Conservation (phyloP, 768 basidiomycete genomes). For the Pleurotus salmoneostramineus region DNA sequence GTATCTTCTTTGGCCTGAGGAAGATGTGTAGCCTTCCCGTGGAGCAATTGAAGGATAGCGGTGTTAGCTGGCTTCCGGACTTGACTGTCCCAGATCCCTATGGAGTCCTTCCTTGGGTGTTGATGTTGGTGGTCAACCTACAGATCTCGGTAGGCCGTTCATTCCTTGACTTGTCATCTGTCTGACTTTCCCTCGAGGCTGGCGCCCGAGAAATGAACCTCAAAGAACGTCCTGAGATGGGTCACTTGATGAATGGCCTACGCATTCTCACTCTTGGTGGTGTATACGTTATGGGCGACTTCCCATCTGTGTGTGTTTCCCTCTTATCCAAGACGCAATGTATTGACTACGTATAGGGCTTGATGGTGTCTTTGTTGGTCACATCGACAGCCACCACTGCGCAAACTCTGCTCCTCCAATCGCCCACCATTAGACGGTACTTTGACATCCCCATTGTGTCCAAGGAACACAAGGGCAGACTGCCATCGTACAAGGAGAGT, state of each 20-base stretch:
- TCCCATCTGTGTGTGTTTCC: conserved; percentile 59
- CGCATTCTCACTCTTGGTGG: conserved; percentile 51
- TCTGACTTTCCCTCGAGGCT: conserved; percentile 21
- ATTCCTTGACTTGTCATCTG: not conserved
- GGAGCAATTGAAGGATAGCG: conserved; percentile 72
- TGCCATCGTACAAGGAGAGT: conserved; percentile 25
- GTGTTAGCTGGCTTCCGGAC: conserved; percentile 70
- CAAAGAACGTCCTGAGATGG: conserved; percentile 45
- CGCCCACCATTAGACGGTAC: conserved; percentile 32
- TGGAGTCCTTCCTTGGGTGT: conserved; percentile 62
- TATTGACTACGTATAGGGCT: conserved; percentile 24
- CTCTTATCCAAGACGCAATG: not conserved
- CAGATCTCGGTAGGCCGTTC: conserved; percentile 59
- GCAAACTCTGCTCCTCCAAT: conserved; percentile 47
- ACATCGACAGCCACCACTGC: conserved; percentile 38
- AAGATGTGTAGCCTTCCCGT: conserved; percentile 69
- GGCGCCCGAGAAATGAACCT: conserved; percentile 55
- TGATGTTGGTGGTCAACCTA: conserved; percentile 56
- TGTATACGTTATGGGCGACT: conserved; percentile 41
- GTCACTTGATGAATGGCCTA: conserved; percentile 67
- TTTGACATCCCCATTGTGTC: conserved; percentile 34
- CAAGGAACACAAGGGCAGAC: conserved; percentile 18
- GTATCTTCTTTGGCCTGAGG: conserved; percentile 80
- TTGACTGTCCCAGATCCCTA: conserved; percentile 77
- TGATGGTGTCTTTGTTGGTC: conserved; percentile 37